These are phyloP conservation scores for Penicillium psychrosexuale DNA, from an alignment of 2,329 filamentous ascomycete genomes.

Conservation along the genomic window DNA sequence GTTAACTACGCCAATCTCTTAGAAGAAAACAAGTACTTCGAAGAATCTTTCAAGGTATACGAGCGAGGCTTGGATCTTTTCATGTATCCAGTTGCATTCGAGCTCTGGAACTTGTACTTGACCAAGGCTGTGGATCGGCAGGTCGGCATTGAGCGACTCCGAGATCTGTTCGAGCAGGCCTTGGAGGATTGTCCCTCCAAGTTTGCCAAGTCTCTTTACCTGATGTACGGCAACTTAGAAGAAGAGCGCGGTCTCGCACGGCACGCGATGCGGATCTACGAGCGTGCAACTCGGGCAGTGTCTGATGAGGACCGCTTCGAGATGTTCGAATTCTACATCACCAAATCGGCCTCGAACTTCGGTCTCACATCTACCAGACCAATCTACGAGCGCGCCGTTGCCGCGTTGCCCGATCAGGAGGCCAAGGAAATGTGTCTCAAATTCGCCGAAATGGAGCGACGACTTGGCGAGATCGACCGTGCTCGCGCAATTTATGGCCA, in stretches of 20 bases:
- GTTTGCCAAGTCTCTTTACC: slow-evolving; percentile 91
- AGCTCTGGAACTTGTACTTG: slow-evolving; percentile 96
- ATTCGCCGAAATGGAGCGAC: slow-evolving; percentile 93
- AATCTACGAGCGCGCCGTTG: slow-evolving; percentile 95
- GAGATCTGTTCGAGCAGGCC: slow-evolving; percentile 95
- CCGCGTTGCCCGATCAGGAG: slow-evolving; percentile 86
- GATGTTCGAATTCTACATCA: slow-evolving; percentile 99
- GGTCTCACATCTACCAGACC: slow-evolving; percentile 89
- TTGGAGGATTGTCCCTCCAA: slow-evolving; percentile 91
- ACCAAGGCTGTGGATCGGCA: slow-evolving; percentile 96
- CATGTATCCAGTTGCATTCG: slow-evolving; percentile 95
- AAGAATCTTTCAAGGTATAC: slow-evolving; percentile 97
- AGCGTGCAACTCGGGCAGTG: slow-evolving; percentile 90
- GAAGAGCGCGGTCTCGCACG: slow-evolving; percentile 91
- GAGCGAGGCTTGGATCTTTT: slow-evolving; percentile 97
- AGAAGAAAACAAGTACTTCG: slow-evolving; percentile 91
- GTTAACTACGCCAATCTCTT: slow-evolving; percentile 97
- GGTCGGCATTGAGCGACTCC: slow-evolving; percentile 87
- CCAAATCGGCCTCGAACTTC: slow-evolving; percentile 96
- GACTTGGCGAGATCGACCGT: slow-evolving; percentile 89
- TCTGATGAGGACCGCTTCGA: slow-evolving; percentile 90
- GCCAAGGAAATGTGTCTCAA: slow-evolving; percentile 98
- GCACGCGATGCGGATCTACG: slow-evolving; percentile 98
- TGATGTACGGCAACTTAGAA: slow-evolving; percentile 98
- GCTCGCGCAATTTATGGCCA: slow-evolving; percentile 95